Conservation (phyloP, 495 filamentous ascomycete genomes). For the Lepidopterella palustris region DNA sequence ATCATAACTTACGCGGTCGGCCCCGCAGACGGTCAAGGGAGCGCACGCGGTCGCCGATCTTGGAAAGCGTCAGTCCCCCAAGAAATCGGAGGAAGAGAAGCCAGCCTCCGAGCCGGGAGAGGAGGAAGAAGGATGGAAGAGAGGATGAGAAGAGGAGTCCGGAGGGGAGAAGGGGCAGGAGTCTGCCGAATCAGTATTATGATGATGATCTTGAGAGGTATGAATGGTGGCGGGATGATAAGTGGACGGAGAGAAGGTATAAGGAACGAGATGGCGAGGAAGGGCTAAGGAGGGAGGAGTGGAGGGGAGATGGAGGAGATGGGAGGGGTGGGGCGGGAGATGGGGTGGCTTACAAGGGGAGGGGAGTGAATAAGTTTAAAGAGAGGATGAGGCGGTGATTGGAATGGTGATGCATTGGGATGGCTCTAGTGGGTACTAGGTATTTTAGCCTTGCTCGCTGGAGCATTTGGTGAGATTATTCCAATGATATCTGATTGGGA, state of each 20-base stretch:
- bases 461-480: no score
- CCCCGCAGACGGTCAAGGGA: conserved; percentile 27
- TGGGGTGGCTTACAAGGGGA: not conserved
- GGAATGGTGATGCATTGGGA: not conserved
- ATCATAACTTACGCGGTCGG: conserved; percentile 32
- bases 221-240: not conserved
- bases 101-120: conserved; percentile 21
- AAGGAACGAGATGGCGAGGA: not conserved
- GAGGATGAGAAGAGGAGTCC: not conserved
- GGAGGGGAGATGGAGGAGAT: not conserved
- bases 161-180: conserved; percentile 4
- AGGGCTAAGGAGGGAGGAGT: not conserved
- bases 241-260: not conserved
- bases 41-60: conserved; percentile 11
- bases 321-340: not conserved
- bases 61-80: not conserved
- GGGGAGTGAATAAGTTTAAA: not conserved
- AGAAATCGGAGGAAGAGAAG: conserved; percentile 26
- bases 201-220: not conserved
- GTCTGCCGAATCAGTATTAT: conserved; percentile 18
- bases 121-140: conserved; percentile 7
- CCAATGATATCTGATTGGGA: no score
- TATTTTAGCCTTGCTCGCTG: no score
- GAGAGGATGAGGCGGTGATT: not conserved
- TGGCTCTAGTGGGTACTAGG: no score